Base-by-base conservation (phyloP, 129 eudicot genomes). In the Silybum marianum region DNA sequence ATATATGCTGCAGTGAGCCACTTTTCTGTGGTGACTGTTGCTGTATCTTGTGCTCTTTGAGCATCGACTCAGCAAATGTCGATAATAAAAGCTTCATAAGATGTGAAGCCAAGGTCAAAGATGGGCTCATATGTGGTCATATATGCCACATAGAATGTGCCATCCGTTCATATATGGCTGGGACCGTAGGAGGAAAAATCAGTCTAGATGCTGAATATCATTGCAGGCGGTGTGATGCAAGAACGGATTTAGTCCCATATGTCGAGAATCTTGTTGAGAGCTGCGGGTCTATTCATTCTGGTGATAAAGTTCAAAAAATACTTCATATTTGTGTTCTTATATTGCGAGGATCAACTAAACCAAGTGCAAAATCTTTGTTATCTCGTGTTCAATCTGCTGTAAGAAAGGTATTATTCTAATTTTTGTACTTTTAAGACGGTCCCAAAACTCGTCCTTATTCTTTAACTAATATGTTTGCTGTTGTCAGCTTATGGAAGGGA, bases 151-250 rank as follows among this genome's bases (percentile, higher is more conserved):
- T 91, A 16, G 91, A 86, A 42, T 95, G 99, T 85, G 90, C 90
- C 24, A 82, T 95, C n/a, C 88, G 94, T 21, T 90, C 95, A 44
- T 88, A 89, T 87, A 79, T 95, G 98, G 99, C 98, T 82, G 99
- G 99, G 46, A 91, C 97, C 21, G 93, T 92, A 22, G 97, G 95
- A 84, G 98, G 97, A 32, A 84, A 87, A 69, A 86, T 95, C 34
- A 82, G 88, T 69, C 77, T 95, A 75, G 96, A 95, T 86, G 93
- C 92, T 6, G 97, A 95, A 85, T 95, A 95, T 77, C 91, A 88
- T 68, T 95, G 99, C 74, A 87, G 97, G 1, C 89, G 95, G 13
- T 95, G 99, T 87, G 99, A 93, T 84, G 74, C 95, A 11, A 89
- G 87, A 74, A 89, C 98, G 7, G 98, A 95, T 80, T 83, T 95